A percentile compares a stretch with the other conserved stretches of the same genome.
Evolutionary conservation across 2,329 filamentous ascomycete genomes (phyloP).

Genomic region (Fragosphaeria purpurea): DNA sequence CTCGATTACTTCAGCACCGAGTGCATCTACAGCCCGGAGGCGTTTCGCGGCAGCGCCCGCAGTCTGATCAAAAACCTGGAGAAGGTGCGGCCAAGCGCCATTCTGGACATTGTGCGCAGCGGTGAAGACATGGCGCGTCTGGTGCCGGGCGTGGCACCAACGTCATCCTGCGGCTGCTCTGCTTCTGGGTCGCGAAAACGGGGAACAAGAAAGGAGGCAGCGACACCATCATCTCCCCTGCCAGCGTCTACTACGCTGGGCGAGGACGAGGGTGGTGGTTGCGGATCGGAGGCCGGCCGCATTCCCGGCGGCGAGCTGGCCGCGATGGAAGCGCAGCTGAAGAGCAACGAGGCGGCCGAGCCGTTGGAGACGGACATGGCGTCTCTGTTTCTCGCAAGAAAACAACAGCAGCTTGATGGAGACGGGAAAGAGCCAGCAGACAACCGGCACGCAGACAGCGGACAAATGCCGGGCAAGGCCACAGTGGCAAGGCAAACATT

Average conservation of each 20-base stretch:
- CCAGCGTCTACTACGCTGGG: background rate
- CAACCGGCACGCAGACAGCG: conserved; percentile 17
- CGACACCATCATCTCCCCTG: background rate
- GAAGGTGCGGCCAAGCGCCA: conserved; percentile 84
- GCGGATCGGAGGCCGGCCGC: conserved; percentile 60
- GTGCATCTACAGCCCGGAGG: conserved; percentile 96
- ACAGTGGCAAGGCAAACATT: conserved; percentile 55
- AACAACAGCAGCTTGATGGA: conserved; percentile 14
- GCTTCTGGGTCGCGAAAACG: background rate
- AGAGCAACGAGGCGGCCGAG: conserved; percentile 50
- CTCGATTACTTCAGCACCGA: conserved; percentile 98
- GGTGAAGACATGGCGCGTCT: conserved; percentile 92
- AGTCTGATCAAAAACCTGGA: conserved; percentile 93
- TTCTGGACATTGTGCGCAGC: conserved; percentile 86
- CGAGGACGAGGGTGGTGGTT: conserved; percentile 44
- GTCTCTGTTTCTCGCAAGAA: conserved; percentile 27
- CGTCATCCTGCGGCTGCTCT: conserved; percentile 5
- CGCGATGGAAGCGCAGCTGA: conserved; percentile 65
- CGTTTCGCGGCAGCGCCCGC: conserved; percentile 85
- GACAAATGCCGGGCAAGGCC: conserved; percentile 15
- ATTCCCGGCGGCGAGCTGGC: conserved; percentile 68
- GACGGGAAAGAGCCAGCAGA: conserved; percentile 12
- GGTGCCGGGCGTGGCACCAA: conserved; percentile 50
- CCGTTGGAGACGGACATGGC: conserved; percentile 59
- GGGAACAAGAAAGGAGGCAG: background rate